A percentile compares a stretch with the other conserved stretches of the same genome.
Evolutionary conservation across 2,329 filamentous ascomycete genomes (phyloP).

Genomic region (Cadophora sp.): DNA sequence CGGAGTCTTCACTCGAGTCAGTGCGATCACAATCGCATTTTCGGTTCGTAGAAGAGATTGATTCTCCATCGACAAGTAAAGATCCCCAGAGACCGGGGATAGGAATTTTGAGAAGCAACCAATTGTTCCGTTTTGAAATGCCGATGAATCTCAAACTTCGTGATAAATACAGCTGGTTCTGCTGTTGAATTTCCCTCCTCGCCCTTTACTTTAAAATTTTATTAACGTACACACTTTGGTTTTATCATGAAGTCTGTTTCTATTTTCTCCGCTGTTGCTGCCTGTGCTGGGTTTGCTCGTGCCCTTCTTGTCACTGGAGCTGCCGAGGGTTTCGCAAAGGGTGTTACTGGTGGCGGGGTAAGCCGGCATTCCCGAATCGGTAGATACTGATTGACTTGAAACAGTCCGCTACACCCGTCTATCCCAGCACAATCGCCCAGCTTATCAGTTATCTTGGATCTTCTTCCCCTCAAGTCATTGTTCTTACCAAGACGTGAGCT

Average conservation of each 20-base stretch:
- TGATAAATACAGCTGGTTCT: neutral
- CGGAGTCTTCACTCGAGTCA: neutral
- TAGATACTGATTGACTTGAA: neutral
- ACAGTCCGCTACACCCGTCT: constrained; percentile 55
- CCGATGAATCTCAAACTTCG: neutral
- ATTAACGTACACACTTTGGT: neutral
- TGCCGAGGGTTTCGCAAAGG: constrained; percentile 41
- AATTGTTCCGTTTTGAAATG: neutral
- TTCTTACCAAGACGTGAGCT: constrained; percentile 57
- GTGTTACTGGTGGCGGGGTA: constrained; percentile 64
- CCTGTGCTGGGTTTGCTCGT: constrained; percentile 20
- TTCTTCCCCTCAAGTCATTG: constrained; percentile 60
- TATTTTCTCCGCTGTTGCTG: constrained; percentile 22
- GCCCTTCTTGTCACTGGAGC: constrained; percentile 46
- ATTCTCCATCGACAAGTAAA: neutral
- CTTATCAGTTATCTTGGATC: constrained; percentile 65
- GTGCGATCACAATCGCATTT: neutral
- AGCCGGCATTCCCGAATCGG: too few species aligned
- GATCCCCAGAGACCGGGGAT: neutral
- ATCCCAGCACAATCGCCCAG: constrained; percentile 60
- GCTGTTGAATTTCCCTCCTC: neutral
- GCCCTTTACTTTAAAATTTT: neutral
- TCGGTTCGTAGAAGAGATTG: neutral
- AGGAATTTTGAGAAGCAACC: neutral
- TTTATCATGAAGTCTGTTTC: constrained; percentile 28